Base-by-base conservation (phyloP, 2,329 filamentous ascomycete species). In the Phyllosticta citriasiana region DNA sequence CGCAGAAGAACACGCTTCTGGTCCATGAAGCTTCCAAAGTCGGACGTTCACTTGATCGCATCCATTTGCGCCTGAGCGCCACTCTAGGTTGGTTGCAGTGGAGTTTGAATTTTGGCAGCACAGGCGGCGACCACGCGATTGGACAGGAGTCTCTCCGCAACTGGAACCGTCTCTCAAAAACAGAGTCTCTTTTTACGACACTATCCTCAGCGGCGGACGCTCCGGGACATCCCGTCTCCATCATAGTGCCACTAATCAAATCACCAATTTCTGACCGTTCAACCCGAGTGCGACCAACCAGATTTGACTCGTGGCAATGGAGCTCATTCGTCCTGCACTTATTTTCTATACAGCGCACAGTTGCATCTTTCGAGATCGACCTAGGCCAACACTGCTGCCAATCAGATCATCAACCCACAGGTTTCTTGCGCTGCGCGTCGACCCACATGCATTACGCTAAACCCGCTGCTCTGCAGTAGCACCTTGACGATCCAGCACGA, bases 1-100 rank as follows among this genome's bases (percentile, higher is more conserved):
- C 14, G 33, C 33, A 24, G 57, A 59, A 16, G 57, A 59, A 27
- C 57, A 52, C 26, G 57, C 53, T 53, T 59, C 52, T 47, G 40
- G 33, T 12, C 25, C 22, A 25, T 53, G 40, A 47, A 51, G 16
- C 47, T 51, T 51, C 47, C 16, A 51, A 51, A 4, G 47, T 22
- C 19, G 8, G 19, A 51, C 8, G 47, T 8, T 30, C 27, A 6
- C 27, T 6, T 30, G 6, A 30, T 6, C 27, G 27, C 9, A 30
- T 8, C 27, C 27, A 30, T 7, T 30, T 6, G 3, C 9, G 6
- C 3, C 27, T 30, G 27, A 6, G 27, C 27, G 2, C 5, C 9
- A 8, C 27, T 30, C 2, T 8, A 7, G 4, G 3, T 6, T 6
- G 27, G 6, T 30, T 30, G 4, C 27, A 30, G 27, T 22, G 19